Evolutionary conservation across 129 eudicot genomes (phyloP).

Genomic region (Sambucus nigra): DNA sequence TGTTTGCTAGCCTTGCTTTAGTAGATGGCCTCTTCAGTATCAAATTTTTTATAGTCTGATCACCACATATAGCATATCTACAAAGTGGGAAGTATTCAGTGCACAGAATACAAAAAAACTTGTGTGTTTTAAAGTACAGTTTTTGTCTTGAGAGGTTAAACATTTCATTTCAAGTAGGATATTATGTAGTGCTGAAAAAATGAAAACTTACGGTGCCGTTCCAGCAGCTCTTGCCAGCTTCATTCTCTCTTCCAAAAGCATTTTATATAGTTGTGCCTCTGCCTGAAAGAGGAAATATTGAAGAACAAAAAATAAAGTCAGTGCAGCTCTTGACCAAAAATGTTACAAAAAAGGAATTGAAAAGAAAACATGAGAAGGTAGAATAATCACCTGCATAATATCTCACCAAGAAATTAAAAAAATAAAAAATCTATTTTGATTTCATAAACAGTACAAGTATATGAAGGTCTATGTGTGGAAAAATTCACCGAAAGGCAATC

Average conservation of each 20-base stretch:
- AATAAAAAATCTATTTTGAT: background rate
- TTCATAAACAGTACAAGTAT: background rate
- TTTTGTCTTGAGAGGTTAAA: slow-evolving; percentile 1
- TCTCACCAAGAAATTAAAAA: background rate
- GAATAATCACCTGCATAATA: background rate
- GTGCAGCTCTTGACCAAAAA: slow-evolving; percentile 7
- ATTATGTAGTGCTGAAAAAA: slow-evolving; percentile 4
- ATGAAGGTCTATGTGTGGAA: background rate
- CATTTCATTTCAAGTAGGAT: background rate
- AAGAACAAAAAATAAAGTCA: slow-evolving; percentile 3
- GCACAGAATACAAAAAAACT: too few relatives aligned
- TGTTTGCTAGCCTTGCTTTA: slow-evolving; percentile 87
- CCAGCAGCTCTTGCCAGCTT: slow-evolving; percentile 75
- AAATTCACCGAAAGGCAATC: background rate
- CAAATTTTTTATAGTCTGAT: slow-evolving; percentile 69
- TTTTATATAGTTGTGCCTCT: slow-evolving; percentile 61
- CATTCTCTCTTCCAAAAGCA: slow-evolving; percentile 74
- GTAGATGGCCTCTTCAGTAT: slow-evolving; percentile 71
- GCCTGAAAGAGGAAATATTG: slow-evolving; percentile 31
- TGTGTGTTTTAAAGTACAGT: background rate
- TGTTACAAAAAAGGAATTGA: background rate
- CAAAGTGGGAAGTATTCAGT: slow-evolving; percentile 12
- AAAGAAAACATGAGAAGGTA: slow-evolving; percentile 1
- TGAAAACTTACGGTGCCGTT: slow-evolving; percentile 86
- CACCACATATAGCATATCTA: slow-evolving; percentile 89